Conservation (phyloP, 257 asterid species). For the Agastache rugosa region DNA sequence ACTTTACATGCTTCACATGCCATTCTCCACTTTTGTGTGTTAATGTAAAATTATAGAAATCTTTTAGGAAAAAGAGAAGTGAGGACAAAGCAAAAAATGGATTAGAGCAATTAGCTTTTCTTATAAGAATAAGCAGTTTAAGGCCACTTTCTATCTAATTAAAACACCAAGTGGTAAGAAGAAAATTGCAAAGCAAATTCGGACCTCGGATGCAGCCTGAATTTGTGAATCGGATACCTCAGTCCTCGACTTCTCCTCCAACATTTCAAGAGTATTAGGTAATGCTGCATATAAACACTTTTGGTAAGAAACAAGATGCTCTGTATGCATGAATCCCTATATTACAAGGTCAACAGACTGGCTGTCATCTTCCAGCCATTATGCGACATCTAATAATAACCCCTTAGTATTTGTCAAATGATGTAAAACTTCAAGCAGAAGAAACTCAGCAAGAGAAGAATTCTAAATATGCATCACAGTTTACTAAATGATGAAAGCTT, state of each 20-base stretch:
- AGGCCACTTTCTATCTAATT: constrained; percentile 36
- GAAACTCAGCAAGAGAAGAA: not conserved
- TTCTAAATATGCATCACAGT: not conserved
- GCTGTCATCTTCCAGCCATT: not conserved
- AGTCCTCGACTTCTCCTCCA: constrained; percentile 53
- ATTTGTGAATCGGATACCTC: constrained; percentile 59
- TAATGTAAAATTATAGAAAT: not conserved
- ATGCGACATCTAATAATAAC: not conserved
- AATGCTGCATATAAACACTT: constrained; percentile 52
- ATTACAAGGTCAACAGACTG: not conserved
- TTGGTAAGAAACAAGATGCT: constrained; percentile 33
- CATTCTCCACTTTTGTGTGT: constrained; percentile 6
- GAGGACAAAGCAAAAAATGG: not conserved
- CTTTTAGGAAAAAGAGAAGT: not conserved
- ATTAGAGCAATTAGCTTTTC: no score
- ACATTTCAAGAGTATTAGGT: constrained; percentile 49
- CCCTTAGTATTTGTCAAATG: not conserved
- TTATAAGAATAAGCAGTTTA: constrained; percentile 4
- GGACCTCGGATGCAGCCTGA: constrained; percentile 69
- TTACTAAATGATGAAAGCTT: not conserved
- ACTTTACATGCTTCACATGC: not conserved
- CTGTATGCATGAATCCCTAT: constrained; percentile 17
- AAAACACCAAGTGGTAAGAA: constrained; percentile 21
- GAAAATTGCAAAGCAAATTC: constrained; percentile 25
- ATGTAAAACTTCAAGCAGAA: not conserved